Evolutionary conservation across 2,329 filamentous ascomycete species (phyloP).

Genomic region (Lojkania enalia): DNA sequence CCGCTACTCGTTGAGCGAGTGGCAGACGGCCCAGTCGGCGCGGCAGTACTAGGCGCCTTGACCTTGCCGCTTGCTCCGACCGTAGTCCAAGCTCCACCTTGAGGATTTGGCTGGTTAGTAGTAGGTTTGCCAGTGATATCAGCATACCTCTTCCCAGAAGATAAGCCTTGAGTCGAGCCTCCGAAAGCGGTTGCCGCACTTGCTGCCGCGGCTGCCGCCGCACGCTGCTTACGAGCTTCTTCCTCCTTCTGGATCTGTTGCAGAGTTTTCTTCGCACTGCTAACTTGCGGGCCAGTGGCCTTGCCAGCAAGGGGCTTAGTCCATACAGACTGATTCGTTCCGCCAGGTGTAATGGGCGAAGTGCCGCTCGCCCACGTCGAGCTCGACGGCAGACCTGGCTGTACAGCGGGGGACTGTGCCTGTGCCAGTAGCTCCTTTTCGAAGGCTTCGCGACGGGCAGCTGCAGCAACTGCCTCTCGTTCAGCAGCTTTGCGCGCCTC

Average conservation of each 20-base stretch:
- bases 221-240: constrained; percentile 82
- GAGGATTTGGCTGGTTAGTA: constrained; percentile 48
- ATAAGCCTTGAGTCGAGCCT: constrained; percentile 47
- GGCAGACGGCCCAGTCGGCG: constrained; percentile 53
- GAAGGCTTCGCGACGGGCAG: constrained; percentile 73
- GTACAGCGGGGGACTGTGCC: constrained; percentile 61
- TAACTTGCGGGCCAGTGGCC: constrained; percentile 44
- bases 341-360: constrained; percentile 67
- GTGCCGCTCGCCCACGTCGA: constrained; percentile 83
- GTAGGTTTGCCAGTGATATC: constrained; percentile 83
- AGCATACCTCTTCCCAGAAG: constrained; percentile 82
- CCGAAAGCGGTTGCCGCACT: constrained; percentile 50
- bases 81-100: constrained; percentile 80
- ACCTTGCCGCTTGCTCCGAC: constrained; percentile 92
- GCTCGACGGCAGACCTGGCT: constrained; percentile 79
- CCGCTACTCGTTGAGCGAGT: constrained; percentile 54
- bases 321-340: constrained; percentile 60
- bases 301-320: constrained; percentile 60
- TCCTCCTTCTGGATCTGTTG: constrained; percentile 97
- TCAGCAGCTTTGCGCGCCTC: constrained; percentile 93
- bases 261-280: constrained; percentile 77
- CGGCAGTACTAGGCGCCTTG: constrained; percentile 69
- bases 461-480: constrained; percentile 77
- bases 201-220: constrained; percentile 56
- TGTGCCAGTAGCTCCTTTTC: constrained; percentile 76